Percentiles rank a stretch among this genome's conserved stretches.
These are phyloP conservation scores for Priceomyces castillae DNA, from an alignment of 805 yeast genomes.

Conservation along the genomic window DNA sequence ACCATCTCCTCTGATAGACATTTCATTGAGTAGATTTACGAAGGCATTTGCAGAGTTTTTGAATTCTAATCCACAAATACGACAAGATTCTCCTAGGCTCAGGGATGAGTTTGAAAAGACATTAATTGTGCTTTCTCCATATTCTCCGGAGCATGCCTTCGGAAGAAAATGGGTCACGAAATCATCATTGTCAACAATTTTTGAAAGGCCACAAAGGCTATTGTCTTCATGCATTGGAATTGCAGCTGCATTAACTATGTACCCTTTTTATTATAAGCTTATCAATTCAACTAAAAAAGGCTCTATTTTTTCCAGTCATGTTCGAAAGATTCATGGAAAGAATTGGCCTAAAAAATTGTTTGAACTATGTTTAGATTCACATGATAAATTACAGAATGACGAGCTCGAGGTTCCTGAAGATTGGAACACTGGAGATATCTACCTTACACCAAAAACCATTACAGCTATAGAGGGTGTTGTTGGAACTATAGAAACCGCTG, in stretches of 20 bases:
- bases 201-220: constrained; percentile 79
- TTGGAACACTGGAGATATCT: constrained; percentile 85
- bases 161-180: constrained; percentile 76
- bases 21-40: constrained; percentile 34
- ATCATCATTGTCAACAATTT: constrained; percentile 62
- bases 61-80: constrained; percentile 41
- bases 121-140: constrained; percentile 63
- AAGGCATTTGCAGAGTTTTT: constrained; percentile 43
- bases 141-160: constrained; percentile 68
- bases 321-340: constrained; percentile 66
- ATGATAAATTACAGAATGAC: constrained; percentile 48
- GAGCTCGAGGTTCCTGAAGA: constrained; percentile 72
- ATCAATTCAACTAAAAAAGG: constrained; percentile 47
- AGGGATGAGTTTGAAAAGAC: constrained; percentile 43
- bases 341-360: constrained; percentile 64
- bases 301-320: constrained; percentile 56
- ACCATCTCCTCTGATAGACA: constrained; percentile 37
- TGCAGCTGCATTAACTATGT: constrained; percentile 68
- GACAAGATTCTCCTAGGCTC: constrained; percentile 39
- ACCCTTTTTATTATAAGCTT: constrained; percentile 56
- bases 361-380: constrained; percentile 59
- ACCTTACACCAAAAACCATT: constrained; percentile 62
- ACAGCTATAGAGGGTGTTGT: constrained; percentile 74
- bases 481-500: constrained; percentile 70
- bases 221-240: constrained; percentile 77